Evolutionary conservation across 2,329 filamentous ascomycete genomes (phyloP).

Genomic region (Ophiostoma tasmaniense): DNA sequence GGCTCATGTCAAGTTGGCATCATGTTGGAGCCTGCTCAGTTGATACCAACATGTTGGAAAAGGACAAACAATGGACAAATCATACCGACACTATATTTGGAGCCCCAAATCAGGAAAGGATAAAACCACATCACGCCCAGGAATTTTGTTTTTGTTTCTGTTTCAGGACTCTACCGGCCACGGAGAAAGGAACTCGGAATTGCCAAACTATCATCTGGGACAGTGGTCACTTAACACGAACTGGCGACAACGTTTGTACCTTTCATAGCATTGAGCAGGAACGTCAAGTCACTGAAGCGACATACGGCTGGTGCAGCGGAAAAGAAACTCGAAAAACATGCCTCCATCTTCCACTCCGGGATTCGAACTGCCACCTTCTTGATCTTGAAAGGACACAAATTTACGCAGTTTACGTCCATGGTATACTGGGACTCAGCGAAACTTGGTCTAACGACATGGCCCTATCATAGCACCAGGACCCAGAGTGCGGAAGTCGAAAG

Average conservation of each 20-base stretch:
- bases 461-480: neutral
- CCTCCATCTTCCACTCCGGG: neutral
- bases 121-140: neutral
- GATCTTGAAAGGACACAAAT: neutral
- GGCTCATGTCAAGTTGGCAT: slow-evolving; percentile 7
- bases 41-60: neutral
- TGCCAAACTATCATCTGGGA: neutral
- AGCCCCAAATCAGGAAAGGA: neutral
- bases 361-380: neutral
- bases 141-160: neutral
- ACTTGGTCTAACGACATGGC: neutral
- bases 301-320: neutral
- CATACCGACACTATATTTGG: neutral
- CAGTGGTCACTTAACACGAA: neutral
- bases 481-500: neutral
- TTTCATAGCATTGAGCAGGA: neutral
- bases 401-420: neutral
- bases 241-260: neutral
- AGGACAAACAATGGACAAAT: neutral
- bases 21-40: neutral
- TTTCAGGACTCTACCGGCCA: neutral
- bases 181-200: neutral
- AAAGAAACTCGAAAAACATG: neutral
- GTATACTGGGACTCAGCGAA: neutral
- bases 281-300: neutral